These are phyloP conservation scores for Didymellaceae sp. DNA, from an alignment of 2,329 filamentous ascomycete species.

Conservation along the genomic window DNA sequence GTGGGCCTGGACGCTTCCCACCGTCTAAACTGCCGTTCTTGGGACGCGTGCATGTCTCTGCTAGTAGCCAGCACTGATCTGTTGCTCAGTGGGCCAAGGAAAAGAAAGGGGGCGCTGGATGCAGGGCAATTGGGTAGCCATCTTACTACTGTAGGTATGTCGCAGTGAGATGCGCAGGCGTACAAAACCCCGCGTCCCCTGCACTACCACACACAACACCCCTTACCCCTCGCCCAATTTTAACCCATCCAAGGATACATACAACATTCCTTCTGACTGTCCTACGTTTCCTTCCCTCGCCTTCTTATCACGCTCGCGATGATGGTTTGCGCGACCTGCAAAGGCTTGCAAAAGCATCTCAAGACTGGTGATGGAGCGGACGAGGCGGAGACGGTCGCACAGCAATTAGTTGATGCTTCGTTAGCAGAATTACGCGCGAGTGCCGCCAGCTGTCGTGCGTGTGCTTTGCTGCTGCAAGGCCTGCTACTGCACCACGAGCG, in stretches of 20 bases:
- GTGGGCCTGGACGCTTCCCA: conserved; percentile 15
- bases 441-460: conserved; percentile 40
- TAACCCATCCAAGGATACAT: not conserved
- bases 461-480: conserved; percentile 43
- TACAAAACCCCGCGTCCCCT: conserved; percentile 17
- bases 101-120: too few species aligned
- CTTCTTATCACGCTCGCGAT: conserved; percentile 4
- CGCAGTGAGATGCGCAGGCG: conserved; percentile 7
- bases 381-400: conserved; percentile 22
- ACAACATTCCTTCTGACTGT: not conserved
- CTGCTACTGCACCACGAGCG: conserved; percentile 42
- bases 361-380: conserved; percentile 23
- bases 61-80: too few species aligned
- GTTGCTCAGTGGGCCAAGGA: too few species aligned
- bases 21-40: conserved; percentile 2
- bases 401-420: conserved; percentile 38
- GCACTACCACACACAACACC: conserved; percentile 7
- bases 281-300: not conserved
- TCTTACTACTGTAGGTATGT: conserved; percentile 16
- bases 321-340: conserved; percentile 38
- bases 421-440: conserved; percentile 39
- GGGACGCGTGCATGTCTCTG: conserved; percentile 10
- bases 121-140: too few species aligned
- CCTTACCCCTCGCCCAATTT: conserved; percentile 7
- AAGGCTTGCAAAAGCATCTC: conserved; percentile 43